phyloP scores from a whole-genome alignment of 306 rosid species.

The Cicer yamashitae region DNA sequence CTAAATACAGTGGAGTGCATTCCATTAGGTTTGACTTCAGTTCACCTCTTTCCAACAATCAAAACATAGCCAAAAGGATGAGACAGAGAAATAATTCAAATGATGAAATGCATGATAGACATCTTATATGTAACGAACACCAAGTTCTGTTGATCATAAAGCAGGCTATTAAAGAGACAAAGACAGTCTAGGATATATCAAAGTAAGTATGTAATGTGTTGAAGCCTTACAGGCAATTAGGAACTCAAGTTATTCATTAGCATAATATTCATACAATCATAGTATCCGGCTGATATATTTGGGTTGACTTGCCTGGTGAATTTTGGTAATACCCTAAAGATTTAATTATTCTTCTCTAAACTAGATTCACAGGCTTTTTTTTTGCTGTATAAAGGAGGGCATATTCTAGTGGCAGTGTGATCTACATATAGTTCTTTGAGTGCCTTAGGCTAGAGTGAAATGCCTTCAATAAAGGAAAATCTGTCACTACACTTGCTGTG shows the following conservation, averaged over 20 bases:
- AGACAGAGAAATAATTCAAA: slow-evolving; percentile 26
- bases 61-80: slow-evolving; percentile 16
- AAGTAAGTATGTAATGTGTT: slow-evolving; percentile 11
- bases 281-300: slow-evolving; percentile 19
- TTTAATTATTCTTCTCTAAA: background rate
- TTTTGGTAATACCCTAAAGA: background rate
- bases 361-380: background rate
- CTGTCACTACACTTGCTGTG: slow-evolving; percentile 11
- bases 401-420: slow-evolving; percentile 16
- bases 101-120: slow-evolving; percentile 20
- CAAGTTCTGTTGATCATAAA: slow-evolving; percentile 3
- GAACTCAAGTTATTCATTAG: slow-evolving; percentile 23
- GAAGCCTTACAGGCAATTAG: background rate
- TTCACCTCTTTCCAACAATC: background rate
- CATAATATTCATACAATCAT: background rate
- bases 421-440: slow-evolving; percentile 7
- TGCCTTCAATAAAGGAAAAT: slow-evolving; percentile 28
- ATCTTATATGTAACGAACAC: background rate
- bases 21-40: background rate
- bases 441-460: slow-evolving; percentile 5
- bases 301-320: slow-evolving; percentile 5
- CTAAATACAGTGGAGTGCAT: background rate
- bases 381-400: slow-evolving; percentile 3
- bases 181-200: background rate
- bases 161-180: slow-evolving; percentile 10